Evolutionary conservation across 2,329 filamentous ascomycete species (phyloP).

Genomic region (Cercospora beticola): DNA sequence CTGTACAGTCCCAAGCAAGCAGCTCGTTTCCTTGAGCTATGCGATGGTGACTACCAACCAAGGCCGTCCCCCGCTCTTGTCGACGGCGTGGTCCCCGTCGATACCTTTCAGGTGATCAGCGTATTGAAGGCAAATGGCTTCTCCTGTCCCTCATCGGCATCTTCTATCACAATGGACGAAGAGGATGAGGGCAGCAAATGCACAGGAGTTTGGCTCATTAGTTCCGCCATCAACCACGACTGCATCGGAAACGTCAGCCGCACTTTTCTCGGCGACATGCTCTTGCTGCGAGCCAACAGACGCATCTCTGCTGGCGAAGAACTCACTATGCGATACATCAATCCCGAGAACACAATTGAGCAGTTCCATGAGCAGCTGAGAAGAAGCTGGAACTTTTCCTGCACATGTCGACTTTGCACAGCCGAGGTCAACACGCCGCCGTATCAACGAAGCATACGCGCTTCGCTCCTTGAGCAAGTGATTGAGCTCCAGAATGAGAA

Average conservation of each 20-base stretch:
- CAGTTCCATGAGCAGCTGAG: slow-evolving; percentile 38
- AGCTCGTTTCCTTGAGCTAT: slow-evolving; percentile 20
- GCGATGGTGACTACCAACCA: slow-evolving; percentile 20
- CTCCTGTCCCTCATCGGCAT: slow-evolving; percentile 1
- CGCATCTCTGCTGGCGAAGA: slow-evolving; percentile 50
- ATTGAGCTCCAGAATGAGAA: neutral
- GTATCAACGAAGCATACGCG: slow-evolving; percentile 5
- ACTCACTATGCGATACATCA: slow-evolving; percentile 35
- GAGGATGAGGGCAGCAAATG: neutral
- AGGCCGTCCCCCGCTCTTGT: neutral
- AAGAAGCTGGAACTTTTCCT: slow-evolving; percentile 44
- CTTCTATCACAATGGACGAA: neutral
- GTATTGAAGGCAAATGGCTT: slow-evolving; percentile 27
- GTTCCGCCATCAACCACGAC: slow-evolving; percentile 55
- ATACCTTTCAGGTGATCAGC: slow-evolving; percentile 20
- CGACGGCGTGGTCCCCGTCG: slow-evolving; percentile 23
- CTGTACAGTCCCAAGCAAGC: slow-evolving; percentile 19
- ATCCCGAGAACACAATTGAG: slow-evolving; percentile 26
- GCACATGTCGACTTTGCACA: slow-evolving; percentile 44
- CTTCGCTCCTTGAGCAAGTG: neutral
- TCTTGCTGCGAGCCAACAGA: slow-evolving; percentile 50
- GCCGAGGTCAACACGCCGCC: slow-evolving; percentile 15
- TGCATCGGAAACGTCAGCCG: slow-evolving; percentile 51
- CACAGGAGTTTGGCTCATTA: slow-evolving; percentile 50
- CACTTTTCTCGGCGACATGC: slow-evolving; percentile 57